phyloP scores from a whole-genome alignment of 495 filamentous ascomycete genomes.

The Neurospora sp. region DNA sequence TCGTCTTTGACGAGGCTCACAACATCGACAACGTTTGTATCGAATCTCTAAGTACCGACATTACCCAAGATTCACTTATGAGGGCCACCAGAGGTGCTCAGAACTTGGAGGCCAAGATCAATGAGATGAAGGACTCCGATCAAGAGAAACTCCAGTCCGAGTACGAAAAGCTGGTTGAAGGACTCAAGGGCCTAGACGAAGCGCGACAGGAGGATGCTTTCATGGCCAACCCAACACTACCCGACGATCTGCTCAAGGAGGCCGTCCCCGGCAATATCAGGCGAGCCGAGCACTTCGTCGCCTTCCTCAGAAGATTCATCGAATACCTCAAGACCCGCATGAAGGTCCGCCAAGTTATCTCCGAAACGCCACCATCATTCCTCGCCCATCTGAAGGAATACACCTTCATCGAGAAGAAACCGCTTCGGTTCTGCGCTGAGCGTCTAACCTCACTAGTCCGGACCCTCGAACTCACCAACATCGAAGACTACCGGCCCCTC shows the following conservation, averaged over 20 bases:
- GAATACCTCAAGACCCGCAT: conserved; percentile 98
- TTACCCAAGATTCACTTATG: conserved; percentile 86
- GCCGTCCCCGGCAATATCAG: conserved; percentile 95
- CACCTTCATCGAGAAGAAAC: conserved; percentile 96
- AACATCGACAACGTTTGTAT: conserved; percentile 99
- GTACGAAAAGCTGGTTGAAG: conserved; percentile 92
- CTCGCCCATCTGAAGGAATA: conserved; percentile 86
- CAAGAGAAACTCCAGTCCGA: conserved; percentile 88
- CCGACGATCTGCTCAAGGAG: conserved; percentile 78
- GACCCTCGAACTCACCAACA: conserved; percentile 91
- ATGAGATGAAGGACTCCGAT: conserved; percentile 86
- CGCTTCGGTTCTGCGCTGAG: conserved; percentile 90
- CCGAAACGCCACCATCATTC: conserved; percentile 92
- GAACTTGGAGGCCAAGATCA: conserved; percentile 82
- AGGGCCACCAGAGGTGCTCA: conserved; percentile 81
- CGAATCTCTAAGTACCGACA: conserved; percentile 90
- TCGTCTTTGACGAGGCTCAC: conserved; percentile 98
- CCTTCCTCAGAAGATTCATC: conserved; percentile 91
- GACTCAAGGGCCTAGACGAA: conserved; percentile 77
- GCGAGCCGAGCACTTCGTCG: conserved; percentile 90
- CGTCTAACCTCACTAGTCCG: conserved; percentile 88
- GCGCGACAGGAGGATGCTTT: conserved; percentile 87
- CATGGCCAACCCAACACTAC: conserved; percentile 83
- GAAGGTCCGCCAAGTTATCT: conserved; percentile 95
- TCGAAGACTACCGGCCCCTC: conserved; percentile 93